These are phyloP conservation scores for Balamuthia mandrillaris DNA, from an alignment of 208 protist species.

Conservation along the genomic window DNA sequence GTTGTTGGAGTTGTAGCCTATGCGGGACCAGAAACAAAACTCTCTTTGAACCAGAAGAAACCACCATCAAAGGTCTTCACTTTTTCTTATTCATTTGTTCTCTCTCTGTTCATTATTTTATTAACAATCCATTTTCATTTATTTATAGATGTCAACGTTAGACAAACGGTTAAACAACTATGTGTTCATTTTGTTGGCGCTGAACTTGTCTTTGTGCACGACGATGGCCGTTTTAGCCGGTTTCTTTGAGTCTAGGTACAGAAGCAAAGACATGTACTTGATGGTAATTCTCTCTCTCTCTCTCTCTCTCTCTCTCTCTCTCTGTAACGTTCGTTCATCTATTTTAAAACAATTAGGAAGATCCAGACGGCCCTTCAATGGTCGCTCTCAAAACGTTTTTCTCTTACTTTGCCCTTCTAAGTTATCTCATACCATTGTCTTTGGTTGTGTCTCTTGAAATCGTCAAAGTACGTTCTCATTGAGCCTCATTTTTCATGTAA, in stretches of 20 bases:
- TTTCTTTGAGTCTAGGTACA: background rate
- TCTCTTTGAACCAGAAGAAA: slow-evolving; percentile 47
- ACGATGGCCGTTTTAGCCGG: background rate
- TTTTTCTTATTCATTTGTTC: too few species aligned
- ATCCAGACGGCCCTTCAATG: background rate
- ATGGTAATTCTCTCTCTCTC: background rate
- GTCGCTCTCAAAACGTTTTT: slow-evolving; percentile 49
- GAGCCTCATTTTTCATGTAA: background rate
- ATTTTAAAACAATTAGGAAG: background rate
- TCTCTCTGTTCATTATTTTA: background rate
- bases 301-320: background rate
- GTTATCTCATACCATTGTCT: slow-evolving; percentile 64
- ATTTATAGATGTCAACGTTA: background rate
- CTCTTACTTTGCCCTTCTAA: slow-evolving; percentile 52
- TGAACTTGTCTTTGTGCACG: background rate
- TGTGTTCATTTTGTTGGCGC: background rate
- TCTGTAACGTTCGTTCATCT: background rate
- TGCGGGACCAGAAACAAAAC: slow-evolving; percentile 62
- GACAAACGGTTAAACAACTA: slow-evolving; percentile 26
- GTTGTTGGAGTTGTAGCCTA: slow-evolving; percentile 64
- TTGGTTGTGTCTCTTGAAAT: slow-evolving; percentile 66
- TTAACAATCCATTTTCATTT: background rate
- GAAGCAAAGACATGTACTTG: background rate
- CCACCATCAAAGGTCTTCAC: slow-evolving; percentile 50
- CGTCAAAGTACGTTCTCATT: slow-evolving; percentile 21